These are phyloP conservation scores for Chaetothyriales sp. DNA, from an alignment of 2,329 filamentous ascomycete species.

Conservation along the genomic window DNA sequence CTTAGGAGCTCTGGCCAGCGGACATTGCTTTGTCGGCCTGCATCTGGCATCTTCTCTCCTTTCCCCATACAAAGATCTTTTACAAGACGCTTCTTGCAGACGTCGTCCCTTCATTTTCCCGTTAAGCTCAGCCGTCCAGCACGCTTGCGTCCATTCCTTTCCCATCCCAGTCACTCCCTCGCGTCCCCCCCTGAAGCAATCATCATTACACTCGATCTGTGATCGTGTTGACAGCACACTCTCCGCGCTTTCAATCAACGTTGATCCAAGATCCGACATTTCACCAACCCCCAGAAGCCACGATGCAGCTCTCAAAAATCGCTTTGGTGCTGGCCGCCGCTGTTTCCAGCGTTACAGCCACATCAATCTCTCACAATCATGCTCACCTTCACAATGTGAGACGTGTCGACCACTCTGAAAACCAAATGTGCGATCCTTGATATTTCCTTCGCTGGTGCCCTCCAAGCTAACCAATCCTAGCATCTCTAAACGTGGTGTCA, in stretches of 20 bases:
- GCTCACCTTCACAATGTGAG: conserved; percentile 12
- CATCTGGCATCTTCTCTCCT: not conserved
- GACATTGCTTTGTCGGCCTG: not conserved
- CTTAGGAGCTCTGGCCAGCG: not conserved
- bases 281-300: conserved; percentile 5
- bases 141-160: conserved; percentile 16
- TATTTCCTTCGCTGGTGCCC: not conserved
- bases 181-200: conserved; percentile 2
- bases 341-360: conserved; percentile 13
- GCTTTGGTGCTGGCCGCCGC: conserved; percentile 19
- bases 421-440: conserved; percentile 1
- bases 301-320: conserved; percentile 15
- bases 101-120: conserved; percentile 12
- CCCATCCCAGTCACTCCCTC: conserved; percentile 8
- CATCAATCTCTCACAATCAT: conserved; percentile 13
- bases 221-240: conserved; percentile 9
- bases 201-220: conserved; percentile 13
- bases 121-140: conserved; percentile 8
- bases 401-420: not conserved
- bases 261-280: conserved; percentile 1
- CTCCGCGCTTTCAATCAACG: conserved; percentile 7
- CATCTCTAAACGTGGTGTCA: not conserved
- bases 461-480: not conserved
- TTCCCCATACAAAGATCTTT: not conserved
- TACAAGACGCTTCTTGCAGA: conserved; percentile 10